Base-by-base conservation (phyloP, 225 moss, liverwort and hornwort genomes). In the Physcomitrellopsis africana region DNA sequence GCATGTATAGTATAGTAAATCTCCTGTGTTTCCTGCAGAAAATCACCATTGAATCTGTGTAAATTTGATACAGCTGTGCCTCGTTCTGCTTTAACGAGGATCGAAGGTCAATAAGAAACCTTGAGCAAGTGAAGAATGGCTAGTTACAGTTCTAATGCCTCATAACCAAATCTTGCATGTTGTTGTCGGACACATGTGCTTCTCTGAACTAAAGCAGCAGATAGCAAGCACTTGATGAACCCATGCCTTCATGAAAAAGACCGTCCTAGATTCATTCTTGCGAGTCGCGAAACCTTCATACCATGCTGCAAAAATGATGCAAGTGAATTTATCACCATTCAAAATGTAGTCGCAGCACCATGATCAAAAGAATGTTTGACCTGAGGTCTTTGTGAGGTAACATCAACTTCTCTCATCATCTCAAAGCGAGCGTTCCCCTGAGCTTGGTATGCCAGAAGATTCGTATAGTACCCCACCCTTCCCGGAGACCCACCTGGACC, bases 351-450 rank as follows among this genome's bases (percentile, higher is more conserved):
- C 15, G 77, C 77, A 63, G 76, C 79, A 18, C 70, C 82, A 65
- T 82, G 85, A 74, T 86, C 85, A 71, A 82, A 82, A 67, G 85
- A 19, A 52, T 86, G 82, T 57, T 82, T 86, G 69, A 82, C 80
- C 62, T 80, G 85, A 60, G 79, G n/a, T 62, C 82, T 79, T 49
- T 79, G 85, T 23, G 82, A 86, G 15, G 79, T 65, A 10, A 82
- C 72, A 54, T 86, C 86, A 52, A 83, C 86, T 63, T 86, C 86
- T 72, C 83, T 83, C 68, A 74, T 67, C 71, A 86, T 86, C 67
- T 86, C 83, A 47, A 74, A 83, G 27, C 86, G 82, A 48, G 52
- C 67, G 72, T 80, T 83, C 48, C 74, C 83, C 77, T 86, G 80
- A 51, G 80, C 77, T 68, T 80, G 86, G 57, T 80, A 86, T 1